Evolutionary conservation across 148 eudicot species (phyloP).

Genomic region (Vaccinium corymbosum): DNA sequence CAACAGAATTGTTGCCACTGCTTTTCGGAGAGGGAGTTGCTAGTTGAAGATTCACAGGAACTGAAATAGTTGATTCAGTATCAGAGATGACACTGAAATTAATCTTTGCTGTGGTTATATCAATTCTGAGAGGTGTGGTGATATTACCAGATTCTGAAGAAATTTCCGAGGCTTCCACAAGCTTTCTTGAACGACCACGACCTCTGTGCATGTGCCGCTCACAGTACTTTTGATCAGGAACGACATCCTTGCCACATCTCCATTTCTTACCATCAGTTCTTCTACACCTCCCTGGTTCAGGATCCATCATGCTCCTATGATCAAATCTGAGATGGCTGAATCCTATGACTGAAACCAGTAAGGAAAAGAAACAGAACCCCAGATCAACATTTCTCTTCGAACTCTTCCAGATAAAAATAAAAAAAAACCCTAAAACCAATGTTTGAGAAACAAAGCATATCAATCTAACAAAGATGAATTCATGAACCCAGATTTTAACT

Average conservation of each 20-base stretch:
- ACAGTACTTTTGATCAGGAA: constrained; percentile 27
- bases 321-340: constrained; percentile 13
- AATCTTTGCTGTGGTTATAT: not conserved
- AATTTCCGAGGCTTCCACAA: constrained; percentile 46
- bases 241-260: constrained; percentile 26
- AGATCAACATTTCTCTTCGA: not conserved
- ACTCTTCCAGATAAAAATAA: not conserved
- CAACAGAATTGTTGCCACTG: not conserved
- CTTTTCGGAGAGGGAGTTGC: constrained; percentile 15
- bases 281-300: constrained; percentile 34
- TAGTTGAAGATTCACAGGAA: constrained; percentile 15
- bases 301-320: constrained; percentile 23
- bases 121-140: not conserved
- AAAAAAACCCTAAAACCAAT: not conserved
- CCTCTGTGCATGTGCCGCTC: constrained; percentile 29
- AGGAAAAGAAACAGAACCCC: not conserved
- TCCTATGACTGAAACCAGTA: constrained; percentile 23
- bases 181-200: constrained; percentile 77
- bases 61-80: not conserved
- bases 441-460: not conserved
- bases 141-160: not conserved
- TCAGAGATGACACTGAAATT: not conserved
- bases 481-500: not conserved
- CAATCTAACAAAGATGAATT: not conserved
- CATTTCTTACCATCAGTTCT: constrained; percentile 38